Conservation (phyloP, 176 grass and related monocot genomes). For the Metroxylon sagu region DNA sequence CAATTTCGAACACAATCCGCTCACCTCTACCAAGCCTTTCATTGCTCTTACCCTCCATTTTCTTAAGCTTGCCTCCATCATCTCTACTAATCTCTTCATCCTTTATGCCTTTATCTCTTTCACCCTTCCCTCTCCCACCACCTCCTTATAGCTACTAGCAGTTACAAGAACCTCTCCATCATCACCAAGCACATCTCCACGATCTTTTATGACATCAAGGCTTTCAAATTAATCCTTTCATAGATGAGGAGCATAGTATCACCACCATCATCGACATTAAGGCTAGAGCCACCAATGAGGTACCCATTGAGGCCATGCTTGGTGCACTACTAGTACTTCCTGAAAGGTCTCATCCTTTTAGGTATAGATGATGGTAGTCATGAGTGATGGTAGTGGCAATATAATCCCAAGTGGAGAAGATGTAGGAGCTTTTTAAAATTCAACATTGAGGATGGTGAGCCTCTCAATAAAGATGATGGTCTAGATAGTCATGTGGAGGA, state of each 20-base stretch:
- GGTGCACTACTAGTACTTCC: constrained; percentile 99
- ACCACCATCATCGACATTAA: constrained; percentile 76
- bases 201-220: no score
- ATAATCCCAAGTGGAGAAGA: constrained; percentile 27
- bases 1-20: no score
- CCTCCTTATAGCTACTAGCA: no score
- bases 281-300: constrained; percentile 43
- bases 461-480: constrained; percentile 95
- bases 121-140: no score
- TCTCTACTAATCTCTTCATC: no score
- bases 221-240: constrained; percentile 38
- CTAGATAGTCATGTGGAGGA: constrained; percentile 96
- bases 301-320: constrained; percentile 86
- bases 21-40: no score
- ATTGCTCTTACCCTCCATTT: no score
- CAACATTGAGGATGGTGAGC: constrained; percentile 26
- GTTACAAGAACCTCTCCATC: no score
- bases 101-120: no score
- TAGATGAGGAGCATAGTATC: constrained; percentile 83
- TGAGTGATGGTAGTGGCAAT: constrained; percentile 74
- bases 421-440: no score
- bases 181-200: no score
- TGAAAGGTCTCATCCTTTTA: constrained; percentile 86
- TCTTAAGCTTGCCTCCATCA: no score
- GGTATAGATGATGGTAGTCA: constrained; percentile 68